These are phyloP conservation scores for Cryptococcus deneoformans DNA, from an alignment of 1,284 basidiomycete genomes.

Conservation along the genomic window DNA sequence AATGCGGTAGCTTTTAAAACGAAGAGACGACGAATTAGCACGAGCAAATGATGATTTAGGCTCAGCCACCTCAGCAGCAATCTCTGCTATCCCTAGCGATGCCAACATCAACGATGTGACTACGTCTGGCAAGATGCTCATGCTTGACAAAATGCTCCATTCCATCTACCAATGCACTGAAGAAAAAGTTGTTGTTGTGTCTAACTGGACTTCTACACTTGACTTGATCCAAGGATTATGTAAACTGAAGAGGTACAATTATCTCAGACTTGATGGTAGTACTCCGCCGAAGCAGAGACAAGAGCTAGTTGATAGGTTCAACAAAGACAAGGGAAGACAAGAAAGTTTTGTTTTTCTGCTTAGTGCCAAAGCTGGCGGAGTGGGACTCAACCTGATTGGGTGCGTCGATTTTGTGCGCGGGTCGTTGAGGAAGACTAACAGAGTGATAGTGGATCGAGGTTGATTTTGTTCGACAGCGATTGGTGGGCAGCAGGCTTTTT, in stretches of 20 bases:
- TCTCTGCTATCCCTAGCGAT: conserved; percentile 63
- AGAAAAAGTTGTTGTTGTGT: conserved; percentile 91
- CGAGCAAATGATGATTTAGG: conserved; percentile 48
- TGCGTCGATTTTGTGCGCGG: conserved; percentile 11
- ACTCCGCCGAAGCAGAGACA: conserved; percentile 78
- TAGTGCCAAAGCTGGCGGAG: conserved; percentile 93
- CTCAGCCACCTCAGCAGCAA: conserved; percentile 57
- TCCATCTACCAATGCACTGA: conserved; percentile 65
- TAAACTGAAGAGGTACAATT: conserved; percentile 70
- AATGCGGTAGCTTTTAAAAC: conserved; percentile 61
- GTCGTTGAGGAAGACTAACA: conserved; percentile 4
- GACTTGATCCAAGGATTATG: conserved; percentile 88
- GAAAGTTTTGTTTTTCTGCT: conserved; percentile 75
- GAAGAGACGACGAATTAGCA: conserved; percentile 56
- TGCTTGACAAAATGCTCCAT: conserved; percentile 69
- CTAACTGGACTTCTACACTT: conserved; percentile 85
- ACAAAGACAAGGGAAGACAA: conserved; percentile 23
- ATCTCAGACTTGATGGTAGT: conserved; percentile 83
- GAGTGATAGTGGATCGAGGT: conserved; percentile 74
- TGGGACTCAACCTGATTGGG: conserved; percentile 87
- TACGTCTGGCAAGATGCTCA: conserved; percentile 77
- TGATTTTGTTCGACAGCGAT: conserved; percentile 81
- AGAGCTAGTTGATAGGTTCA: conserved; percentile 50
- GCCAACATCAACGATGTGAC: conserved; percentile 65
- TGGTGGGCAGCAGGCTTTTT: conserved; percentile 57